Percentiles rank a stretch among this genome's conserved stretches.
These are phyloP conservation scores for Magnaporthiopsis incrustans DNA, from an alignment of 2,329 filamentous ascomycete species.

Conservation along the genomic window DNA sequence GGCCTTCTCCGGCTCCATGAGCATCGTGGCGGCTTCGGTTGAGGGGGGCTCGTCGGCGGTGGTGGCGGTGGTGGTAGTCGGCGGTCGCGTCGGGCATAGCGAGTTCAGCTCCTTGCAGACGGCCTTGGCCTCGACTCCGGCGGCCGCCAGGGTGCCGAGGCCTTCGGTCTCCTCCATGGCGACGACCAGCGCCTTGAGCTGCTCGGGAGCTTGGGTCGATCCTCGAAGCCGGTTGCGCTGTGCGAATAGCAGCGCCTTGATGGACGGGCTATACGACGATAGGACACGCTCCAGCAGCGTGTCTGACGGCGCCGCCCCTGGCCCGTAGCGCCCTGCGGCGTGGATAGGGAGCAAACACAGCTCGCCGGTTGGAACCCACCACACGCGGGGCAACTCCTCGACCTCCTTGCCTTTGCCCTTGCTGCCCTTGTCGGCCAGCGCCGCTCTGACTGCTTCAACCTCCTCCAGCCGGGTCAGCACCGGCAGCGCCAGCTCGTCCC, in stretches of 20 bases:
- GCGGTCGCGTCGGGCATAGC: neutral
- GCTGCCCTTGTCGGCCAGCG: neutral
- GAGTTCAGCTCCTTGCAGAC: neutral
- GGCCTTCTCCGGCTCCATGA: conserved; percentile 7
- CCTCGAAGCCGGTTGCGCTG: neutral
- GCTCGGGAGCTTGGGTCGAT: neutral
- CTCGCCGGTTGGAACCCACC: neutral
- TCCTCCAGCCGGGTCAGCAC: neutral
- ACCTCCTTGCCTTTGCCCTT: neutral
- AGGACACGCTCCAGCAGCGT: neutral
- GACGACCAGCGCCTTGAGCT: no score
- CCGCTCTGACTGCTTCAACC: neutral
- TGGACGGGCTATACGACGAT: conserved; percentile 1
- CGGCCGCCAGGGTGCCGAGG: neutral
- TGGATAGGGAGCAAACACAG: neutral
- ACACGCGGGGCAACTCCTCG: neutral
- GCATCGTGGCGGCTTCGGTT: neutral
- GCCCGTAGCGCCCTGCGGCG: conserved; percentile 1
- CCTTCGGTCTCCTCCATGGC: neutral
- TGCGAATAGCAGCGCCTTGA: neutral
- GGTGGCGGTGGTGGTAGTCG: no score
- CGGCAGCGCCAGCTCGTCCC: neutral
- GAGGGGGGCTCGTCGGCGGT: neutral
- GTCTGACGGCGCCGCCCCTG: neutral
- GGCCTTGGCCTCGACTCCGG: neutral